Base-by-base conservation (phyloP, 2,329 filamentous ascomycete species). In the Sporothrix curviconia region DNA sequence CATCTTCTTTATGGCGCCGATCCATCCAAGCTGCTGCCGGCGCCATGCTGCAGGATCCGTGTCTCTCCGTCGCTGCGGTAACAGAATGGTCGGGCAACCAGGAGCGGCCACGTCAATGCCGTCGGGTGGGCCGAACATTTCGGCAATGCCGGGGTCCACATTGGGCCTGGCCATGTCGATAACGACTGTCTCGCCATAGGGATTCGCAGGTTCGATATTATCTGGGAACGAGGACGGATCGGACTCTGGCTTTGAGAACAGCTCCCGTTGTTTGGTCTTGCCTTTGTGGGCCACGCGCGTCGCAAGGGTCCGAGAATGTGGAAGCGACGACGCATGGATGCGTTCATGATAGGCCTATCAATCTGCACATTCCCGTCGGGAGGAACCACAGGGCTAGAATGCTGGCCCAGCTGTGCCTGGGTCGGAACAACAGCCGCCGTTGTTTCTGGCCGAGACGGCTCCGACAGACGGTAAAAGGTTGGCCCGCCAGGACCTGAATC, bases 11-110 rank as follows among this genome's bases (percentile, higher is more conserved):
- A 72, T 68, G 0, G 77, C 77, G 2, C 77, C 77, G 19, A 60
- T 52, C 77, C 77, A 80, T 1, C 77, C 77, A 8, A 79, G 63
- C 66, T 72, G 67, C 54, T 71, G 66, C 55, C 69, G 72, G 50
- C 67, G 69, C 76, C 76, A 79, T 7, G 69, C 71, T 62, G 63
- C 70, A 0, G 64, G 68, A 50, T 63, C 64, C 0, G 64, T 57
- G n/a, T n/a, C n/a, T n/a, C n/a, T 4, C 70, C 68, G 49, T 68
- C 67, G 0, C 57, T 57, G 1, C 64, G 59, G 34, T 62, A 73
- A 63, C 7, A 74, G 66, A 40, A 70, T 62, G 12, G 30, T 17
- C 11, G 57, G 55, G 9, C 12, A 32, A 8, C 54, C 49, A 15
- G 58, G 53, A 2, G 47, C 19, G 5, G 39, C 57, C n/a, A 59